A percentile compares a stretch with the other conserved stretches of the same genome.
phyloP scores from a whole-genome alignment of 2,329 filamentous ascomycete genomes.

The Pseudogymnoascus destructans region DNA sequence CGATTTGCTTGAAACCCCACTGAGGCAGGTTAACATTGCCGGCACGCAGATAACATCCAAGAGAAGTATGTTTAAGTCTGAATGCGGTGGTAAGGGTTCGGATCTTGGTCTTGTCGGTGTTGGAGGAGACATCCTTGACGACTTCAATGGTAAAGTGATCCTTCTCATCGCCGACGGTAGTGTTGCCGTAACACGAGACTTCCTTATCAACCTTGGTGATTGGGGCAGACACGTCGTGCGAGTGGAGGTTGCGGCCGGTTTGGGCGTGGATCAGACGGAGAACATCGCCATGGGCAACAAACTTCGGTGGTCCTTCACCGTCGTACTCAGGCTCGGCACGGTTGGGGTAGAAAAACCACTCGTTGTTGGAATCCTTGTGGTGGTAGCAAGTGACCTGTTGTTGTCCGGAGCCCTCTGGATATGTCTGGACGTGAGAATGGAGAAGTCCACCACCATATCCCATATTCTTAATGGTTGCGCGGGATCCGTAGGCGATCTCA shows the following conservation, averaged over 20 bases:
- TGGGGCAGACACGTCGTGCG: slow-evolving; percentile 78
- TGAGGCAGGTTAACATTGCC: slow-evolving; percentile 94
- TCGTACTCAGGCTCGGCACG: slow-evolving; percentile 63
- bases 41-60: slow-evolving; percentile 88
- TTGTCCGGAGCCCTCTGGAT: slow-evolving; percentile 82
- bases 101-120: slow-evolving; percentile 59
- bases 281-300: slow-evolving; percentile 61
- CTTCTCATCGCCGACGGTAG: slow-evolving; percentile 90
- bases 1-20: slow-evolving; percentile 99
- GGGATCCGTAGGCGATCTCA: slow-evolving; percentile 79
- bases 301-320: slow-evolving; percentile 55
- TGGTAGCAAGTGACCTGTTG: slow-evolving; percentile 99
- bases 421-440: slow-evolving; percentile 93
- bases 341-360: slow-evolving; percentile 98
- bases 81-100: slow-evolving; percentile 90
- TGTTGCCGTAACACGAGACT: slow-evolving; percentile 91
- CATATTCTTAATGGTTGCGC: slow-evolving; percentile 96
- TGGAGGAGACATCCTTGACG: slow-evolving; percentile 67
- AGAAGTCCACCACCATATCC: slow-evolving; percentile 93
- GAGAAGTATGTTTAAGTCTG: slow-evolving; percentile 65
- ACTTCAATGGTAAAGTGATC: slow-evolving; percentile 96
- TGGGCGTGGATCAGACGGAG: slow-evolving; percentile 87
- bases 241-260: slow-evolving; percentile 94
- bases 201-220: slow-evolving; percentile 82
- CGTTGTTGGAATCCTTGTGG: slow-evolving; percentile 98